Conservation (phyloP, 495 filamentous ascomycete genomes). For the Melanomma pulvis-pyrius region DNA sequence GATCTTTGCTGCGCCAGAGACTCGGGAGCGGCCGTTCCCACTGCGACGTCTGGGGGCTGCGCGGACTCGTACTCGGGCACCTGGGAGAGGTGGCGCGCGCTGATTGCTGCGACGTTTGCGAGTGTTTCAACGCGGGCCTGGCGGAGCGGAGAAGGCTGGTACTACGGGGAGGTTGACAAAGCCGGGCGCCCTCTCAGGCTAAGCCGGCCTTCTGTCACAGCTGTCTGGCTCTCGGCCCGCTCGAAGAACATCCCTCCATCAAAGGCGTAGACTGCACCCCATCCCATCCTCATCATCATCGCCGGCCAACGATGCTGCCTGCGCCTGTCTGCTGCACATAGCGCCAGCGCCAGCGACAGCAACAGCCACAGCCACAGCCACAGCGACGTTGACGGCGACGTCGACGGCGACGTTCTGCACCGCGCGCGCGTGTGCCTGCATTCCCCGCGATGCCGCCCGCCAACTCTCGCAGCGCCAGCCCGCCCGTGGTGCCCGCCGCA, state of each 20-base stretch:
- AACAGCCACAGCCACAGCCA: constrained; percentile 5
- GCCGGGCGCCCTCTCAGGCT: background rate
- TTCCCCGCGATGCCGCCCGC: constrained; percentile 32
- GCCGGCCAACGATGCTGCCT: background rate
- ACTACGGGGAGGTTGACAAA: background rate
- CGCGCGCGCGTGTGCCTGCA: constrained; percentile 1
- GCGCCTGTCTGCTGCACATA: background rate
- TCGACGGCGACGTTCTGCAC: background rate
- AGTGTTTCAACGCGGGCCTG: constrained; percentile 3
- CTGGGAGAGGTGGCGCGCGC: background rate
- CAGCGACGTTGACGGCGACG: background rate
- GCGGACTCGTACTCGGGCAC: background rate
- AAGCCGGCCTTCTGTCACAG: background rate
- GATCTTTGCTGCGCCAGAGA: constrained; percentile 11
- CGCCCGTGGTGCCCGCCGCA: constrained; percentile 22
- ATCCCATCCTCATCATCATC: background rate
- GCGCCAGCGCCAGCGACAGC: background rate
- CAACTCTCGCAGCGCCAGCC: constrained; percentile 32
- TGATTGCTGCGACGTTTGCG: constrained; percentile 13
- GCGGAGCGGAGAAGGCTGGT: background rate
- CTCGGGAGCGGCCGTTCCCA: constrained; percentile 1
- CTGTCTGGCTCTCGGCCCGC: constrained; percentile 3
- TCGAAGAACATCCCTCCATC: background rate
- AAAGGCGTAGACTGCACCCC: background rate
- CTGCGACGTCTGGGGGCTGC: background rate